phyloP scores from a whole-genome alignment of 139 green algal species.

The Coccomyxa sp. region DNA sequence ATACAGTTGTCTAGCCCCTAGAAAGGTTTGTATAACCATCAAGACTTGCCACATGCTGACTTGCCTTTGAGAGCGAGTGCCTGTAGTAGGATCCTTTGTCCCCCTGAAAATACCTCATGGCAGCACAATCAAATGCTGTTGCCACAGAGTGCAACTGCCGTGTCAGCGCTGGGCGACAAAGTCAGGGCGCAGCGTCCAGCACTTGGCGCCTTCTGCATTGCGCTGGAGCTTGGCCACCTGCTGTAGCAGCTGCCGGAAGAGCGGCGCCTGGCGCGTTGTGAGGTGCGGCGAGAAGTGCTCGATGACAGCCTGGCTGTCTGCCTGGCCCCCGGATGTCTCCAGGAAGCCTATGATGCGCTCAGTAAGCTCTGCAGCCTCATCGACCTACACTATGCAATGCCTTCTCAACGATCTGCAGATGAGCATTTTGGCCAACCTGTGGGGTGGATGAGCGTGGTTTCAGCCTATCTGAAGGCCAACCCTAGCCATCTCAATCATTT shows the following conservation, averaged over 20 bases:
- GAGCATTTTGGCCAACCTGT: background rate
- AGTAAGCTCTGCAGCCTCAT: constrained; percentile 32
- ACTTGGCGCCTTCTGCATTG: constrained; percentile 25
- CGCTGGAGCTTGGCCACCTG: constrained; percentile 50
- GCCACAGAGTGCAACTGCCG: too few species aligned
- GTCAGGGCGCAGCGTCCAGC: constrained; percentile 59
- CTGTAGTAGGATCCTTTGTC: too few species aligned
- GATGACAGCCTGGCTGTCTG: constrained; percentile 49
- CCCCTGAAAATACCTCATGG: too few species aligned
- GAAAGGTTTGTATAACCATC: too few species aligned
- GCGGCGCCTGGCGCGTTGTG: constrained; percentile 25
- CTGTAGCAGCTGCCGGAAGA: constrained; percentile 74
- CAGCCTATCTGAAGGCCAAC: too few species aligned
- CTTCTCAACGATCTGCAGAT: background rate
- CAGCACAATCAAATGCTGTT: too few species aligned
- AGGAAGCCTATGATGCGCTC: constrained; percentile 52
- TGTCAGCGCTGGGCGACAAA: too few species aligned
- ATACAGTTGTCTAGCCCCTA: too few species aligned
- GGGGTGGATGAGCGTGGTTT: background rate
- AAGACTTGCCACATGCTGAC: too few species aligned
- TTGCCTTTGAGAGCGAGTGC: too few species aligned
- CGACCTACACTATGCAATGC: constrained; percentile 4
- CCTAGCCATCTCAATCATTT: too few species aligned
- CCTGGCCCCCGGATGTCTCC: constrained; percentile 19
- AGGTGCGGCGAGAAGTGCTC: constrained; percentile 46